Evolutionary conservation across 129 eudicot species (phyloP).

Genomic region (Flaveria trinervia): DNA sequence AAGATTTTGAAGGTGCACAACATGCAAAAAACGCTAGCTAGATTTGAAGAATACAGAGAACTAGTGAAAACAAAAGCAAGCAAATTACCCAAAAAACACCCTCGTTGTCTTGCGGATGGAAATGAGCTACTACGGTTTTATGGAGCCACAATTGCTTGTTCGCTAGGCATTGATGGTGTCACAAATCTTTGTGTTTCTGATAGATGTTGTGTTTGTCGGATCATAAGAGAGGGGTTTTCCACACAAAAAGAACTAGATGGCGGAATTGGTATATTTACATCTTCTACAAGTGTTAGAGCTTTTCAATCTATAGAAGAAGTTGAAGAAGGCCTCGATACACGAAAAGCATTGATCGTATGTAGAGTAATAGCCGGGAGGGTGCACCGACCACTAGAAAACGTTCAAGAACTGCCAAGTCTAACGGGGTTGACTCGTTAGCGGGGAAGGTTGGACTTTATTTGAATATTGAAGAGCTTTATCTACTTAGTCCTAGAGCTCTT

Average conservation of each 20-base stretch:
- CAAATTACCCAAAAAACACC: slow-evolving; percentile 84
- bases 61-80: slow-evolving; percentile 74
- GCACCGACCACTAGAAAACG: slow-evolving; percentile 75
- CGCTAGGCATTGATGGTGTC: slow-evolving; percentile 64
- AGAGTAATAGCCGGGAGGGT: slow-evolving; percentile 94
- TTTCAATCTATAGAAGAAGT: slow-evolving; percentile 53
- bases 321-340: slow-evolving; percentile 40
- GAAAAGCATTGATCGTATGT: slow-evolving; percentile 84
- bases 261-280: slow-evolving; percentile 81
- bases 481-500: slow-evolving; percentile 79
- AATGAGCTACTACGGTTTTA: slow-evolving; percentile 78
- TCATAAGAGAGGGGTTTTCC: slow-evolving; percentile 68
- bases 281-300: slow-evolving; percentile 80
- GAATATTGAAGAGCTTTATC: slow-evolving; percentile 80
- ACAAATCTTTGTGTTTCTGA: slow-evolving; percentile 67
- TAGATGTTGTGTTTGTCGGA: slow-evolving; percentile 76
- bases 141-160: slow-evolving; percentile 70
- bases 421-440: slow-evolving; percentile 88
- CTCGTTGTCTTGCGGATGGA: slow-evolving; percentile 91
- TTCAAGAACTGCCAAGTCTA: slow-evolving; percentile 71
- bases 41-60: slow-evolving; percentile 85
- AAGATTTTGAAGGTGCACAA: slow-evolving; percentile 85
- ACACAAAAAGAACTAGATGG: slow-evolving; percentile 55
- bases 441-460: slow-evolving; percentile 91
- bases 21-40: slow-evolving; percentile 72